phyloP scores from a whole-genome alignment of 1,284 basidiomycete species.

The Taiwanofungus camphoratus region DNA sequence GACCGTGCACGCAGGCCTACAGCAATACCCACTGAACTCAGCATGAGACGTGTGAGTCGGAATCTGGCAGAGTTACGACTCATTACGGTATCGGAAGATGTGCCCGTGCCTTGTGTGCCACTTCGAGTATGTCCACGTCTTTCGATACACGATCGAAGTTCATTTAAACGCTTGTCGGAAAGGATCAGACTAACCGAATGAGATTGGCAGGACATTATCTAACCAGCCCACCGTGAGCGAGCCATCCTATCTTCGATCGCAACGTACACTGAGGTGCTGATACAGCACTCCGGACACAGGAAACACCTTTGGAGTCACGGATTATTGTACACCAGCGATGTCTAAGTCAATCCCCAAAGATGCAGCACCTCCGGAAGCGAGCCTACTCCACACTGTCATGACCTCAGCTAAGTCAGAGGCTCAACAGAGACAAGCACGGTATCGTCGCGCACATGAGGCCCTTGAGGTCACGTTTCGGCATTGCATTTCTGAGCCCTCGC shows the following conservation, averaged over 20 bases:
- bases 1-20: constrained; percentile 1
- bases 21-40: constrained; percentile 10
- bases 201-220: constrained; percentile 6
- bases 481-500: constrained; percentile 27
- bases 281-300: constrained; percentile 21
- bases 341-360: constrained; percentile 18
- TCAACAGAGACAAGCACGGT: constrained; percentile 25
- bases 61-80: constrained; percentile 14
- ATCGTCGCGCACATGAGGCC: constrained; percentile 35
- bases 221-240: constrained; percentile 12
- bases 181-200: constrained; percentile 7
- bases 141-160: not conserved
- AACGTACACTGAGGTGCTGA: not conserved
- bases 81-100: constrained; percentile 14
- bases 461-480: constrained; percentile 28
- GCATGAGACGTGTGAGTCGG: constrained; percentile 15
- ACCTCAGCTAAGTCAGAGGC: not conserved
- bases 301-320: no score
- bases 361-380: not conserved
- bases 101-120: constrained; percentile 5
- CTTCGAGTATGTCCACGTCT: constrained; percentile 4
- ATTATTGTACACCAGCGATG: no score
- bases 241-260: not conserved
- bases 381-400: not conserved
- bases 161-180: not conserved